Conservation (phyloP, 148 eudicot genomes). For the Chenopodium berlandieri region DNA sequence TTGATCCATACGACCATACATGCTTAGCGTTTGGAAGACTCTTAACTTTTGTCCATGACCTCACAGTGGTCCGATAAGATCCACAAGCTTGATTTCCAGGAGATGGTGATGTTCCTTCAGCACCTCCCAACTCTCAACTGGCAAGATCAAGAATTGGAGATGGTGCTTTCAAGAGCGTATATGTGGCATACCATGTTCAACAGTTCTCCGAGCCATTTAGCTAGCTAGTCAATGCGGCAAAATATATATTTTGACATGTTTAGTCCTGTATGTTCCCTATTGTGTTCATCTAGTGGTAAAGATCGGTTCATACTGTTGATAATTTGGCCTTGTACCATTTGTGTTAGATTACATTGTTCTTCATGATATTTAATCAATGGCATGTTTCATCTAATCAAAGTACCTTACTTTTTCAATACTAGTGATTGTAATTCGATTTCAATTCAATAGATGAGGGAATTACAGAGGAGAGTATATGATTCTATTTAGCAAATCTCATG, state of each 20-base stretch:
- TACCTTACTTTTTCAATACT: neutral
- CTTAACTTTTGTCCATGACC: neutral
- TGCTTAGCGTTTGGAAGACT: neutral
- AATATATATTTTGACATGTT: neutral
- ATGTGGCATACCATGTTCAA: conserved; percentile 99
- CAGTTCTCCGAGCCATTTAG: conserved; percentile 87
- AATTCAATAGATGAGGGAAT: neutral
- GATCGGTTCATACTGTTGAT: conserved; percentile 11
- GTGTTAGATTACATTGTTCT: conserved; percentile 3
- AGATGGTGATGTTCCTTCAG: conserved; percentile 97
- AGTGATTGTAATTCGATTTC: neutral
- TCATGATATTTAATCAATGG: conserved; percentile 9
- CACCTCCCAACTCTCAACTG: conserved; percentile 86
- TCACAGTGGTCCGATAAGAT: conserved; percentile 94
- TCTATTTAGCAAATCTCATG: neutral
- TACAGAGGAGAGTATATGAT: neutral
- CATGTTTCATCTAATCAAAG: neutral
- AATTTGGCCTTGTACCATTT: conserved; percentile 19
- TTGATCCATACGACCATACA: neutral
- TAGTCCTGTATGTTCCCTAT: conserved; percentile 18
- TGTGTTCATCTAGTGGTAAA: conserved; percentile 10
- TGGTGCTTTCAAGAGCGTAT: conserved; percentile 92
- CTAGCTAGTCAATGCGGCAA: conserved; percentile 32
- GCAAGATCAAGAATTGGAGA: conserved; percentile 78
- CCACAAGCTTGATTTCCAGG: conserved; percentile 87